Conservation (phyloP, 2,329 filamentous ascomycete species). For the Onygena corvina region DNA sequence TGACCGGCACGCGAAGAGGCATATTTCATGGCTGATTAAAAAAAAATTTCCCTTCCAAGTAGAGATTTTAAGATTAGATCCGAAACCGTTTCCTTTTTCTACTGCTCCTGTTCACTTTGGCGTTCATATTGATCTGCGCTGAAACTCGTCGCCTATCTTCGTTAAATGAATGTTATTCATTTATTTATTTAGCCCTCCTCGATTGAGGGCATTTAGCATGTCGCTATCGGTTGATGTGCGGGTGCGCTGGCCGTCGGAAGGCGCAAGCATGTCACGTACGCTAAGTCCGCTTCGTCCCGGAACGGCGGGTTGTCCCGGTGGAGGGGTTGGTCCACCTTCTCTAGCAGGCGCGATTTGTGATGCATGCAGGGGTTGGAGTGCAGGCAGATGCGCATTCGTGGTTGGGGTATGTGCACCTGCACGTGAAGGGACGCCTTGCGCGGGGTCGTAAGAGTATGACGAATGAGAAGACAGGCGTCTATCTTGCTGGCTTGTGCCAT, state of each 20-base stretch:
- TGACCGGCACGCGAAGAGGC: not conserved
- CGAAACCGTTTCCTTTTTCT: not conserved
- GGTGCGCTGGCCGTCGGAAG: slow-evolving; percentile 27
- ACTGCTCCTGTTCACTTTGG: not conserved
- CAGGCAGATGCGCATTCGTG: slow-evolving; percentile 24
- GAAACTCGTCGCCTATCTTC: not conserved
- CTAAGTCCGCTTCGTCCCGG: slow-evolving; percentile 34
- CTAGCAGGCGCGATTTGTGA: slow-evolving; percentile 19
- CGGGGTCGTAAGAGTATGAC: slow-evolving; percentile 32
- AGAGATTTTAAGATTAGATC: not conserved
- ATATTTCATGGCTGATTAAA: not conserved
- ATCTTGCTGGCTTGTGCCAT: slow-evolving; percentile 27
- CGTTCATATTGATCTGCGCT: not conserved
- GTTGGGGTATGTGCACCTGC: slow-evolving; percentile 24
- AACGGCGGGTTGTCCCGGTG: slow-evolving; percentile 28
- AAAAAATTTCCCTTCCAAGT: not conserved
- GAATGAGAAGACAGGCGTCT: slow-evolving; percentile 37
- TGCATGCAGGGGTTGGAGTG: slow-evolving; percentile 26
- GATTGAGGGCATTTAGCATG: slow-evolving; percentile 39
- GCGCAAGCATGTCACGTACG: slow-evolving; percentile 39
- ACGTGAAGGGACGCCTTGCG: slow-evolving; percentile 30
- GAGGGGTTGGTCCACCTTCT: slow-evolving; percentile 28
- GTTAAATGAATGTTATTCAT: not conserved
- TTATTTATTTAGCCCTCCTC: slow-evolving; percentile 28
- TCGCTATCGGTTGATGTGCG: slow-evolving; percentile 39